Conservation (phyloP, 352 stramenopile species). For the Pythium phragmitis region DNA sequence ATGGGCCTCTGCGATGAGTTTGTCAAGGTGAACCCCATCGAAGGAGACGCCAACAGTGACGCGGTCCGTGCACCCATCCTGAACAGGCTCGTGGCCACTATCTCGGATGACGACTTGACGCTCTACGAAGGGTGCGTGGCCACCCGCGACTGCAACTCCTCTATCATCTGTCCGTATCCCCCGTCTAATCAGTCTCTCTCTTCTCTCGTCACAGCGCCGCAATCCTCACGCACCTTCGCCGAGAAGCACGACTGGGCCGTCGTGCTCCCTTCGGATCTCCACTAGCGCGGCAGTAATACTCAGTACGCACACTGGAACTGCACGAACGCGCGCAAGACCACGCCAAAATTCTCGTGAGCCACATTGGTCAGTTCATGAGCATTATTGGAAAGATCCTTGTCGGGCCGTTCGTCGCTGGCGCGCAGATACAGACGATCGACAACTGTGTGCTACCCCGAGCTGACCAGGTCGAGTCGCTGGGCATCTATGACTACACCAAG, state of each 20-base stretch:
- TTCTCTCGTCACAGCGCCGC: too few relatives aligned
- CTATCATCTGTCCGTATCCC: too few relatives aligned
- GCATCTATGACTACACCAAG: constrained; percentile 36
- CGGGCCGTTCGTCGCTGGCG: constrained; percentile 44
- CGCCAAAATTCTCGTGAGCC: constrained; percentile 21
- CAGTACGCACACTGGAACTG: constrained; percentile 76
- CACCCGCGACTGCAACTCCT: neutral
- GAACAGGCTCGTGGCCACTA: constrained; percentile 44
- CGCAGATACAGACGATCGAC: too few relatives aligned
- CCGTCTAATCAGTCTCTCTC: too few relatives aligned
- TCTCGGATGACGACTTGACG: constrained; percentile 50
- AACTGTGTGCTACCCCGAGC: constrained; percentile 57
- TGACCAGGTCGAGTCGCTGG: constrained; percentile 49
- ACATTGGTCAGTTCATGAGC: constrained; percentile 2
- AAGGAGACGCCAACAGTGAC: constrained; percentile 17
- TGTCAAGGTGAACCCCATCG: too few relatives aligned
- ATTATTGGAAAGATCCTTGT: constrained; percentile 43
- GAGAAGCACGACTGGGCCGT: constrained; percentile 53
- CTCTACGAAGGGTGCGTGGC: constrained; percentile 42
- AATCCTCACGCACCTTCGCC: constrained; percentile 34
- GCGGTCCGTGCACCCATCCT: constrained; percentile 49
- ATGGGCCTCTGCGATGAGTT: constrained; percentile 26
- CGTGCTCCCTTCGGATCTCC: constrained; percentile 39
- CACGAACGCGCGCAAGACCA: constrained; percentile 50
- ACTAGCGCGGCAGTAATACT: constrained; percentile 50